Evolutionary conservation across 108 stramenopile species (phyloP).

Genomic region (Pinguiococcus pyrenoidosus): DNA sequence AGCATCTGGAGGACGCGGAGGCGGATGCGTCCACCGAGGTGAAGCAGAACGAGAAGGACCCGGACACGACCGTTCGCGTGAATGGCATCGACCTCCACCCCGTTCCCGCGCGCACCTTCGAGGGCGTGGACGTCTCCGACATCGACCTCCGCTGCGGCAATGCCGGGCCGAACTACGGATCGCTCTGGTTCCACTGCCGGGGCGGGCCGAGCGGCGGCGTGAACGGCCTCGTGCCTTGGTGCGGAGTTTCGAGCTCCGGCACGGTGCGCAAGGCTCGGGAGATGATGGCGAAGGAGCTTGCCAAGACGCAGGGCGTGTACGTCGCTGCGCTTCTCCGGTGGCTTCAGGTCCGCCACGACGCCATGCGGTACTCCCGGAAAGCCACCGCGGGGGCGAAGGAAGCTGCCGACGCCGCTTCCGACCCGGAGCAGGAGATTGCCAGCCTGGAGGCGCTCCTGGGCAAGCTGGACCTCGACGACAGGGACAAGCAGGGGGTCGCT

Average conservation of each 20-base stretch:
- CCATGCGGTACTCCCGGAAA: no score
- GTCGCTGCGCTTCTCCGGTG: constrained; percentile 2
- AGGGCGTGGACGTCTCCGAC: constrained; percentile 8
- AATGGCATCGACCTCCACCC: constrained; percentile 10
- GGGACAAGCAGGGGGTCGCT: no score
- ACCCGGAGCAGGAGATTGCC: no score
- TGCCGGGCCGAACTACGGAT: constrained; percentile 94
- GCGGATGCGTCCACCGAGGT: background rate
- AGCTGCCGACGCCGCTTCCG: no score
- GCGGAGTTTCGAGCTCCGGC: background rate
- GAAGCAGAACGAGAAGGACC: background rate
- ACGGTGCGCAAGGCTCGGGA: constrained; percentile 19
- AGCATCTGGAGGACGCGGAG: background rate
- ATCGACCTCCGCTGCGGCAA: constrained; percentile 51
- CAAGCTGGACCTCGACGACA: no score
- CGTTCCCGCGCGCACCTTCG: constrained; percentile 16
- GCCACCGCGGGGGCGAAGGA: no score
- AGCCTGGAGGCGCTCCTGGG: no score
- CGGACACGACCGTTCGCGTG: constrained; percentile 8
- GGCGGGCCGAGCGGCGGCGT: background rate
- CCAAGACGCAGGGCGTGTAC: constrained; percentile 20
- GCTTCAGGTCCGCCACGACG: no score
- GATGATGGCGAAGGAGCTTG: constrained; percentile 28
- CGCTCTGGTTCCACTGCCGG: constrained; percentile 80
- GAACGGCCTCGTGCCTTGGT: background rate